A percentile compares a stretch with the other conserved stretches of the same genome.
phyloP scores from a whole-genome alignment of 192 early-diverging fungal species.

The Backusella morwellensis region DNA sequence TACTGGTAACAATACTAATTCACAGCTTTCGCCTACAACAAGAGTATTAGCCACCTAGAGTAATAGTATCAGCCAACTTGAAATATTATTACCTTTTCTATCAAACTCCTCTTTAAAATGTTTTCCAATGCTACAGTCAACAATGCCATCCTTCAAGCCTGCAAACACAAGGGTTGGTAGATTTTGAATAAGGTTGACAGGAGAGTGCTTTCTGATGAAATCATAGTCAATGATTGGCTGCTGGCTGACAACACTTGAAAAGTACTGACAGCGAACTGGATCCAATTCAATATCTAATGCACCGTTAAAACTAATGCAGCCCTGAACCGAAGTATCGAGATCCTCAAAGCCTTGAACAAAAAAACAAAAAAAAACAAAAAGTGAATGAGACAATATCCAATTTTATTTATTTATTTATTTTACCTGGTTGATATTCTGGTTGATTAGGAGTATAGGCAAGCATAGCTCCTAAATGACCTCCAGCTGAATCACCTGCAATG shows the following conservation, averaged over 20 bases:
- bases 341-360: conserved; percentile 11
- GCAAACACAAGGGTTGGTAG: neutral
- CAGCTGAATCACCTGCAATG: conserved; percentile 40
- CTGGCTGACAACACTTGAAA: conserved; percentile 10
- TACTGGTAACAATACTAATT: conserved; percentile 4
- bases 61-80: neutral
- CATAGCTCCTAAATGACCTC: conserved; percentile 21
- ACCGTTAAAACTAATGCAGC: conserved; percentile 14
- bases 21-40: neutral
- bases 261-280: conserved; percentile 2
- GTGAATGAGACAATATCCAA: neutral
- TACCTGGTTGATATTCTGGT: conserved; percentile 19
- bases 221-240: neutral
- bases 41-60: neutral
- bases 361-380: neutral
- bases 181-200: neutral
- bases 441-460: conserved; percentile 13
- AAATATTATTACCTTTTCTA: neutral
- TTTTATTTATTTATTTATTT: neutral
- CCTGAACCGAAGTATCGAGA: conserved; percentile 19
- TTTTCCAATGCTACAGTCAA: neutral
- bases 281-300: conserved; percentile 8
- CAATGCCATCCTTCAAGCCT: conserved; percentile 3
- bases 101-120: conserved; percentile 12
- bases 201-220: conserved; percentile 13